Percentiles rank a stretch among this genome's conserved stretches.
Evolutionary conservation across 106 monocot species (phyloP).

Genomic region (Narthecium ossifragum): DNA sequence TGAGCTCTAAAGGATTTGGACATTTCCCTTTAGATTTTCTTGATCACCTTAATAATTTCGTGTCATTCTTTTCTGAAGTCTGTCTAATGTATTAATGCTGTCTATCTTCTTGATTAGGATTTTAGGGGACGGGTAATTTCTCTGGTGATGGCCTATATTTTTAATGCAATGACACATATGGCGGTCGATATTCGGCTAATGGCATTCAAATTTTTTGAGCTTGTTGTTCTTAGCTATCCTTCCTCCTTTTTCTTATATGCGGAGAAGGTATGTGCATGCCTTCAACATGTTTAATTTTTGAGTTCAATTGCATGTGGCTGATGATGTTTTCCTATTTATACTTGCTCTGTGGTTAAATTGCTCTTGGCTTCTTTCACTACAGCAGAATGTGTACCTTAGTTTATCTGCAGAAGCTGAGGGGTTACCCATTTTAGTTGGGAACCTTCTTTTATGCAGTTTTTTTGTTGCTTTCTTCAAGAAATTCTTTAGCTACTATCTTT

Average conservation of each 20-base stretch:
- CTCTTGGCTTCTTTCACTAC: no score
- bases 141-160: slow-evolving; percentile 71
- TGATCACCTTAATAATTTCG: slow-evolving; percentile 1
- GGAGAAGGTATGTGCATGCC: slow-evolving; percentile 75
- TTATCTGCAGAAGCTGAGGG: no score
- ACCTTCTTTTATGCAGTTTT: no score
- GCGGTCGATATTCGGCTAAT: slow-evolving; percentile 67
- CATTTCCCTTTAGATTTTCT: not conserved
- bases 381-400: no score
- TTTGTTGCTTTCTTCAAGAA: no score
- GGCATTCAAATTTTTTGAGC: slow-evolving; percentile 85
- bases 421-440: no score
- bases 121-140: slow-evolving; percentile 30
- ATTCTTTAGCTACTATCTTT: no score
- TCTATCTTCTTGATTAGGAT: slow-evolving; percentile 30
- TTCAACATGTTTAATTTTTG: no score
- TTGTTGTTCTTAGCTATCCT: slow-evolving; percentile 59
- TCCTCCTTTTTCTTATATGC: slow-evolving; percentile 67
- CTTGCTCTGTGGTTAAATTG: no score
- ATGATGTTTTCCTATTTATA: no score
- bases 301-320: no score
- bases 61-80: not conserved
- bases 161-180: slow-evolving; percentile 94
- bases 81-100: not conserved
- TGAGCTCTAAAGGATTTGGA: no score